These are phyloP conservation scores for Solanum acaule DNA, from an alignment of 257 asterid species.

Conservation along the genomic window DNA sequence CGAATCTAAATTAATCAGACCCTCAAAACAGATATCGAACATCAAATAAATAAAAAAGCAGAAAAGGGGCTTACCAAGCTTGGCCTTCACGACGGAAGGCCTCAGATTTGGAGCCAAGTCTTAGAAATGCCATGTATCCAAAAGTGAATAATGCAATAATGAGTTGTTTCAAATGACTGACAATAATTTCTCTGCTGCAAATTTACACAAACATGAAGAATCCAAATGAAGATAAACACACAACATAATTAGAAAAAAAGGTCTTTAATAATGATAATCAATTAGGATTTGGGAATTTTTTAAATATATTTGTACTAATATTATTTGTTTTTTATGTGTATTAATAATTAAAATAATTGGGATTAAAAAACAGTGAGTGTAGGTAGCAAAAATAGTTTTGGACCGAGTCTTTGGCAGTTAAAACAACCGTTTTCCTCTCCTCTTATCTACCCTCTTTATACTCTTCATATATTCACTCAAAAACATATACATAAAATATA, in stretches of 20 bases:
- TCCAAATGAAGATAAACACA: neutral
- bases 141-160: neutral
- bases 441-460: neutral
- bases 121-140: constrained; percentile 1
- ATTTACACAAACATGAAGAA: neutral
- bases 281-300: neutral
- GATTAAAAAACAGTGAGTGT: neutral
- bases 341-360: neutral
- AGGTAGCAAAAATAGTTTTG: neutral
- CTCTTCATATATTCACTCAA: neutral
- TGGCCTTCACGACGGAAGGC: constrained; percentile 5
- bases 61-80: neutral
- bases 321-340: neutral
- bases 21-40: neutral
- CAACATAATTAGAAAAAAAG: neutral
- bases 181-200: neutral
- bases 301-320: neutral
- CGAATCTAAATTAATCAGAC: neutral
- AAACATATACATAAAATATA: too few relatives aligned
- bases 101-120: constrained; percentile 1
- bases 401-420: neutral
- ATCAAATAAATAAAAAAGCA: neutral
- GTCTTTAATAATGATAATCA: neutral
- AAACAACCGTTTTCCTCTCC: neutral
- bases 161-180: neutral